These are phyloP conservation scores for Knufia petricola DNA, from an alignment of 2,329 filamentous ascomycete species.

Conservation along the genomic window DNA sequence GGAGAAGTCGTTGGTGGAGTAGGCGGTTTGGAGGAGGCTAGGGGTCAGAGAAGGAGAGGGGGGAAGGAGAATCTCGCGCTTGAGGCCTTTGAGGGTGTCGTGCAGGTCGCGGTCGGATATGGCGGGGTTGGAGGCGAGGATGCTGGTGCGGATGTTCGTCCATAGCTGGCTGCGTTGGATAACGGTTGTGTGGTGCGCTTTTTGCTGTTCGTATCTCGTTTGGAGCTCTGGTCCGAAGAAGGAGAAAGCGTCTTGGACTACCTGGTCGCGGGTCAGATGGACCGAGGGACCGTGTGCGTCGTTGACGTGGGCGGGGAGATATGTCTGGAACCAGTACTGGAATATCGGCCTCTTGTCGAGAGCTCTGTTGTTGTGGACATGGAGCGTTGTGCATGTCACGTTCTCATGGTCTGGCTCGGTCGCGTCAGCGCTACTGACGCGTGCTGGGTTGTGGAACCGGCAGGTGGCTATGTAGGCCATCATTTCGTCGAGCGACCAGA, in stretches of 20 bases:
- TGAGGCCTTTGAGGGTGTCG: constrained; percentile 1
- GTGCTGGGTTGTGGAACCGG: constrained; percentile 33
- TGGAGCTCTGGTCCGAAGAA: constrained; percentile 16
- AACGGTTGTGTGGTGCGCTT: constrained; percentile 4
- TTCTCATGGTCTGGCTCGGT: constrained; percentile 17
- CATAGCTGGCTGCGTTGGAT: constrained; percentile 14
- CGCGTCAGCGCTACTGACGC: constrained; percentile 38
- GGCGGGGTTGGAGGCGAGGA: background rate
- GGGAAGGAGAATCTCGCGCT: background rate
- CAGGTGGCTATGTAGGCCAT: constrained; percentile 39
- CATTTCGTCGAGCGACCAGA: constrained; percentile 29
- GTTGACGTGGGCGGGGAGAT: constrained; percentile 14
- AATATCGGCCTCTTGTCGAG: constrained; percentile 27
- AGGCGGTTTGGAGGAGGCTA: constrained; percentile 1
- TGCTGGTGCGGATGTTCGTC: constrained; percentile 13
- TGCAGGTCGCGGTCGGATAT: background rate
- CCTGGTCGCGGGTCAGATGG: constrained; percentile 14
- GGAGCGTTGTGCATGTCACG: constrained; percentile 22
- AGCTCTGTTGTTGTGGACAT: constrained; percentile 22
- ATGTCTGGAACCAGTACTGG: constrained; percentile 21
- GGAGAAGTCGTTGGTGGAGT: background rate
- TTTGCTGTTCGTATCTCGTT: constrained; percentile 10
- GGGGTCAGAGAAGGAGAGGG: background rate
- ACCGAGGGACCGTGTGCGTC: constrained; percentile 10
- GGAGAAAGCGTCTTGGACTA: constrained; percentile 14